Percentiles rank a stretch among this genome's conserved stretches.
Evolutionary conservation across 2,329 filamentous ascomycete genomes (phyloP).

Genomic region (Pestalotiopsis sp.): DNA sequence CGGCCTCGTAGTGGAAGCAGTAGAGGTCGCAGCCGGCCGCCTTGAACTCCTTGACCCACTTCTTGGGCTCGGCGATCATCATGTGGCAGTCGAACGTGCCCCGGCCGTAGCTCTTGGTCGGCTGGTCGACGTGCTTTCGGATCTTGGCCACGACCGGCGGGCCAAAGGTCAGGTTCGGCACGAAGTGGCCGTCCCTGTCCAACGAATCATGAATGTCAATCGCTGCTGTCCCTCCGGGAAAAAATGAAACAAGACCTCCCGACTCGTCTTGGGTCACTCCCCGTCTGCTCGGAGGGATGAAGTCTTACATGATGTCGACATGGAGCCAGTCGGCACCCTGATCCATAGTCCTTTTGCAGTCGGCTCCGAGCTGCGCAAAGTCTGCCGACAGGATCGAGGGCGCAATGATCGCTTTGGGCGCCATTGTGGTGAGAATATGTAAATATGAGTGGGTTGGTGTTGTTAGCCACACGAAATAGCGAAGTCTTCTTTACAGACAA

Average conservation of each 20-base stretch:
- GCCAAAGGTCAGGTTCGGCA: conserved; percentile 97
- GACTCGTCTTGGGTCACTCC: neutral
- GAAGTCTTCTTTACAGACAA: neutral
- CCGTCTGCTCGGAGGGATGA: neutral
- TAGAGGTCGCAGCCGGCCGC: conserved; percentile 85
- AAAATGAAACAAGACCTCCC: no score
- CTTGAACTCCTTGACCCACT: no score
- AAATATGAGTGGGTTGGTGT: neutral
- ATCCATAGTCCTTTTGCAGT: conserved; percentile 83
- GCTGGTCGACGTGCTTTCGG: conserved; percentile 79
- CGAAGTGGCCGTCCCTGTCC: conserved; percentile 90
- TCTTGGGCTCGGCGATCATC: conserved; percentile 88
- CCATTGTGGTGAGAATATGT: conserved; percentile 60
- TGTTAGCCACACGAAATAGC: no score
- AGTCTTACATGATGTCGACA: conserved; percentile 79
- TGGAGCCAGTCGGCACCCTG: conserved; percentile 92
- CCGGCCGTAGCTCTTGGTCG: conserved; percentile 69
- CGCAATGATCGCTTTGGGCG: conserved; percentile 90
- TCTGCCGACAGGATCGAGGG: conserved; percentile 98
- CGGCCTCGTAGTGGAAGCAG: conserved; percentile 99
- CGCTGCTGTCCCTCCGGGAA: neutral
- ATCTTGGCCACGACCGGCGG: conserved; percentile 95
- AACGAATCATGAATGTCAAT: neutral
- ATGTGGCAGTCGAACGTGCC: conserved; percentile 99
- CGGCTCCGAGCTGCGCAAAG: conserved; percentile 85